These are phyloP conservation scores for Pseudopyricularia javanii DNA, from an alignment of 2,329 filamentous ascomycete species.

Conservation along the genomic window DNA sequence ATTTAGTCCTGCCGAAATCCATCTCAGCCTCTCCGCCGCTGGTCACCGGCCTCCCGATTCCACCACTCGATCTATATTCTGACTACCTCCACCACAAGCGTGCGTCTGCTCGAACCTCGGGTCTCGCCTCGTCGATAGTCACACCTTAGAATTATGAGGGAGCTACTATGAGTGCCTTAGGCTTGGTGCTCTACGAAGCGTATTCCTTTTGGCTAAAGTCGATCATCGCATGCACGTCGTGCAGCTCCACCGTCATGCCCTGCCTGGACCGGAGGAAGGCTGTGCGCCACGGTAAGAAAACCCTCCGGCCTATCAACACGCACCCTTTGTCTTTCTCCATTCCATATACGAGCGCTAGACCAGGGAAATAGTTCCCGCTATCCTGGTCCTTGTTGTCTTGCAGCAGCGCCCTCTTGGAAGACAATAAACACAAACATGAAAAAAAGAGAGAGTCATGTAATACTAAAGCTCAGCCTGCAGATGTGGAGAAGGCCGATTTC, in stretches of 20 bases:
- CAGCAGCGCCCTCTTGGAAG: slow-evolving; percentile 12
- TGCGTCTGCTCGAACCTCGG: too few species aligned
- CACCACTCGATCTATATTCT: slow-evolving; percentile 2
- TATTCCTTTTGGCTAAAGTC: slow-evolving; percentile 34
- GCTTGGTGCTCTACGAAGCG: slow-evolving; percentile 23
- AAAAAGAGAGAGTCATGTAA: too few species aligned
- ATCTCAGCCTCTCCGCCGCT: background rate
- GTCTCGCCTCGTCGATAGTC: too few species aligned
- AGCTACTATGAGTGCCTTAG: background rate
- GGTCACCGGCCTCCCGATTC: background rate
- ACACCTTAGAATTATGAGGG: background rate
- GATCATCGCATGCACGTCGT: slow-evolving; percentile 31
- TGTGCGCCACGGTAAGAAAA: background rate
- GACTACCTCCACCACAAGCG: background rate
- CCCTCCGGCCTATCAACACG: background rate
- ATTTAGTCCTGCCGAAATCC: background rate
- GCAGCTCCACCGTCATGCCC: slow-evolving; percentile 26
- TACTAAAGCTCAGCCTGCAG: slow-evolving; percentile 9
- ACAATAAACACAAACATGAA: too few species aligned
- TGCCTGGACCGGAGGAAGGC: slow-evolving; percentile 16
- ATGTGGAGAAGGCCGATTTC: slow-evolving; percentile 14
- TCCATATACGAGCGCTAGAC: too few species aligned
- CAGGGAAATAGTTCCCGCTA: too few species aligned
- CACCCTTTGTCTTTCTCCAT: too few species aligned
- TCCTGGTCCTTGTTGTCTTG: slow-evolving; percentile 17